phyloP scores from a whole-genome alignment of 106 monocot genomes.

The Apostasia shenzhenica region DNA sequence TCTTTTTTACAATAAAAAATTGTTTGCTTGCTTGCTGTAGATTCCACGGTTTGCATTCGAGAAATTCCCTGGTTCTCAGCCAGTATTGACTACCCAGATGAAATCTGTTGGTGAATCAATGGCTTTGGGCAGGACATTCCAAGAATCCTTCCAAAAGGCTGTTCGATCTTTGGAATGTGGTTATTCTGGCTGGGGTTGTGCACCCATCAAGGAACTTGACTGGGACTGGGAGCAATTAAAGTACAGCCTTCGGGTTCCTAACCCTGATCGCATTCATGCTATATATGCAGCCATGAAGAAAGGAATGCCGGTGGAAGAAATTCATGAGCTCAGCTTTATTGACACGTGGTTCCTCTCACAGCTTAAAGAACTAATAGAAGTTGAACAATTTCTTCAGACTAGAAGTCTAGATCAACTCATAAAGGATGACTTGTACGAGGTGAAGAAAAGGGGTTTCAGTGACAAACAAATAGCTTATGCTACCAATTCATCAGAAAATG shows the following conservation, averaged over 20 bases:
- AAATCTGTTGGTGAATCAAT: slow-evolving; percentile 98
- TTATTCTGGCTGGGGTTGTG: slow-evolving; percentile 95
- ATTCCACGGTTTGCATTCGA: slow-evolving; percentile 99
- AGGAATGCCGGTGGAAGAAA: slow-evolving; percentile 88
- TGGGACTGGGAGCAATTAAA: slow-evolving; percentile 86
- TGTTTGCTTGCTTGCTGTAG: slow-evolving; percentile 24
- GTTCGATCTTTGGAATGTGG: slow-evolving; percentile 90
- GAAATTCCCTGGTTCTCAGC: slow-evolving; percentile 93
- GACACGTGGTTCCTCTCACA: slow-evolving; percentile 92
- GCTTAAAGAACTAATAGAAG: slow-evolving; percentile 79
- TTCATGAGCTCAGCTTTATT: slow-evolving; percentile 76
- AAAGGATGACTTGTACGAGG: slow-evolving; percentile 72
- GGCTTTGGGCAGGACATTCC: slow-evolving; percentile 91
- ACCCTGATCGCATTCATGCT: slow-evolving; percentile 87
- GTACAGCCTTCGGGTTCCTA: slow-evolving; percentile 80
- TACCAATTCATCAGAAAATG: slow-evolving; percentile 50
- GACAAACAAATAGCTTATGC: slow-evolving; percentile 92
- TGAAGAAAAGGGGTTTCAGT: slow-evolving; percentile 89
- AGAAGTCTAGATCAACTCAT: slow-evolving; percentile 50
- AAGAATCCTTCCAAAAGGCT: slow-evolving; percentile 98
- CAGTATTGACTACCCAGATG: slow-evolving; percentile 94
- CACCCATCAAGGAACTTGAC: slow-evolving; percentile 57
- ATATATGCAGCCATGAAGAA: slow-evolving; percentile 94
- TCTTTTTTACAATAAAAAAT: neutral
- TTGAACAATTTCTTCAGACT: slow-evolving; percentile 73